phyloP scores from a whole-genome alignment of 1,139 yeast genomes.

The Scheffersomyces illinoinensis region DNA sequence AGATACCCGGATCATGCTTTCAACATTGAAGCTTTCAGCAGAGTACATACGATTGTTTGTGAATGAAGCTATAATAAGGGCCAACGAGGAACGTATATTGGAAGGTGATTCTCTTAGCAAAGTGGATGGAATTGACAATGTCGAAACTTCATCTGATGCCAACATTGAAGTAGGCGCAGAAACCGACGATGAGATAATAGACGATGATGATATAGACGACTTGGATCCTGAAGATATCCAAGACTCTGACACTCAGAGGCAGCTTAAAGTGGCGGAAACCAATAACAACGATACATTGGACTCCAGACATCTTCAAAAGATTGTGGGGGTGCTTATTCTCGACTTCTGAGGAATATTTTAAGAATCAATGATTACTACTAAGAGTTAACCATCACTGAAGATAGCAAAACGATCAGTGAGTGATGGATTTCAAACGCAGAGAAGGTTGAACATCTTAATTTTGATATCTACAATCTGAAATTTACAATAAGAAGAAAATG shows the following conservation, averaged over 20 bases:
- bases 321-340: slow-evolving; percentile 57
- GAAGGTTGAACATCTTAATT: too few relatives aligned
- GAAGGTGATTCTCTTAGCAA: slow-evolving; percentile 29
- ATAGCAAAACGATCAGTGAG: too few relatives aligned
- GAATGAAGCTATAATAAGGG: slow-evolving; percentile 61
- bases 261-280: slow-evolving; percentile 13
- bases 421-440: too few relatives aligned
- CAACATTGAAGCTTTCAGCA: slow-evolving; percentile 50
- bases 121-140: slow-evolving; percentile 37
- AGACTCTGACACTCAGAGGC: slow-evolving; percentile 22
- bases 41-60: slow-evolving; percentile 63
- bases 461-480: too few relatives aligned
- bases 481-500: too few relatives aligned
- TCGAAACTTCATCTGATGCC: slow-evolving; percentile 5
- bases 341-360: slow-evolving; percentile 40
- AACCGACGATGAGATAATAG: slow-evolving; percentile 9
- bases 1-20: slow-evolving; percentile 50
- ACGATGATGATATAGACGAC: slow-evolving; percentile 14
- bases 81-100: slow-evolving; percentile 51
- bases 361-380: not conserved
- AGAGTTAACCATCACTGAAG: too few relatives aligned
- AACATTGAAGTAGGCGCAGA: slow-evolving; percentile 10
- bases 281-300: slow-evolving; percentile 41
- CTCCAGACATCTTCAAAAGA: slow-evolving; percentile 51
- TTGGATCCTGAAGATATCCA: slow-evolving; percentile 13